Evolutionary conservation across 2,329 filamentous ascomycete species (phyloP), one percentile per base, ranked within the genome.

Genomic region (Diatrype stigma): DNA sequence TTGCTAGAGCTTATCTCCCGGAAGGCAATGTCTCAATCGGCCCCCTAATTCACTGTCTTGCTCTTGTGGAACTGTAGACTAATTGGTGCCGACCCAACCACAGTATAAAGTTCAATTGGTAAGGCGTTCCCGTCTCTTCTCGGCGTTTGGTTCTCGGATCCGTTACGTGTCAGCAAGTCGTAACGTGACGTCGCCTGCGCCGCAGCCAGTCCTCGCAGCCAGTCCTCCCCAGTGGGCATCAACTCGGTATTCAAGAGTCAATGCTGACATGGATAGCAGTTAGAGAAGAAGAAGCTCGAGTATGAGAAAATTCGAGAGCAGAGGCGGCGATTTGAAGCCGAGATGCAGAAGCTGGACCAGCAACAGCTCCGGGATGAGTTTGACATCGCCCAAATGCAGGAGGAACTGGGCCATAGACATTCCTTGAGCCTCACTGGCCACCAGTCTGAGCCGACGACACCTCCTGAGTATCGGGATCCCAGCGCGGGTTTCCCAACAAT

Each of bases 371-470:
- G 82, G 55, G 89, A 94, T 65, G 90, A 92, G 66, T 82, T 87
- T 61, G 91, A 96, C 66, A 85, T 96, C 62, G 84, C 87, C 51
- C 85, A 89, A 67, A 88, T 97, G 74, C 87, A 91, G 63, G 86
- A 90, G 60, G 89, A 94, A 60, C 79, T 95, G 51, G 77, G 78
- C 40, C 75, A 81, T 56, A 77, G 78, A 52, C 73, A 70, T 59
- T 67, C 59, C 62, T 75, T 70, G 52, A 67, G 78, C 62, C 71
- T 78, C 55, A 77, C 84, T 54, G 89, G 89, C 49, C 88, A 92
- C 63, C 89, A 95, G 67, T 96, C 90, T 61, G 93, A 97, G 72
- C 94, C 94, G 16, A 96, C 94, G 2, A 99, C 94, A 21, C 94
- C 94, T 21, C 94, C 94, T 30, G 94, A 97, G 69, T 93, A 94